A percentile compares a stretch with the other conserved stretches of the same genome.
These are phyloP conservation scores for Sporothrix brunneoviolacea DNA, from an alignment of 2,329 filamentous ascomycete genomes.

Conservation along the genomic window DNA sequence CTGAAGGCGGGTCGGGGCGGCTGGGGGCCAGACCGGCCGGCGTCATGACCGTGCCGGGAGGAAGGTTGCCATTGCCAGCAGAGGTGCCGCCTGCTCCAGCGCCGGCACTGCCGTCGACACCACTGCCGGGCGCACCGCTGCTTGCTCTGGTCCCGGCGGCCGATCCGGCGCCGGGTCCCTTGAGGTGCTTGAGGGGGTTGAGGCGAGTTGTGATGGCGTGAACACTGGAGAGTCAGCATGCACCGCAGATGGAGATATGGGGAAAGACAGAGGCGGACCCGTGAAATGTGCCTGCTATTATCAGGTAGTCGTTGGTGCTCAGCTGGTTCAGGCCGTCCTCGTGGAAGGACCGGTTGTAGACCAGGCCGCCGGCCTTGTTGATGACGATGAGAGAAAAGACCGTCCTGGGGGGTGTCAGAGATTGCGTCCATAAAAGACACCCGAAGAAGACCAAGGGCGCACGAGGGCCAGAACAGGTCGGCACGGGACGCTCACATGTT, in stretches of 20 bases:
- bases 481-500: neutral
- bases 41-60: constrained; percentile 17
- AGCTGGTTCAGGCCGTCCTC: constrained; percentile 79
- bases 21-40: constrained; percentile 27
- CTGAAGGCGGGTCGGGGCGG: constrained; percentile 61
- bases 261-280: constrained; percentile 50
- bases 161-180: constrained; percentile 23
- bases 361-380: constrained; percentile 94
- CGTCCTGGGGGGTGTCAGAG: constrained; percentile 54
- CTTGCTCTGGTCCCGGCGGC: constrained; percentile 24
- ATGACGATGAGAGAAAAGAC: constrained; percentile 95
- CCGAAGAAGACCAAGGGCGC: no score
- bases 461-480: no score
- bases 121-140: neutral
- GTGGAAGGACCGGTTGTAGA: constrained; percentile 94
- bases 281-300: constrained; percentile 94
- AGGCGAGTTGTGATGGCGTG: constrained; percentile 63
- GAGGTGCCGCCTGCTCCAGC: neutral
- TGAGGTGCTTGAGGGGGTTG: constrained; percentile 43
- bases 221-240: constrained; percentile 38
- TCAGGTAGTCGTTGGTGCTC: constrained; percentile 91
- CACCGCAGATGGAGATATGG: neutral
- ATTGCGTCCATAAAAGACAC: neutral
- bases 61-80: neutral
- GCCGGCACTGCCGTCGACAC: constrained; percentile 13